These are phyloP conservation scores for Microsporum canis DNA, from an alignment of 2,329 filamentous ascomycete genomes.

Conservation along the genomic window DNA sequence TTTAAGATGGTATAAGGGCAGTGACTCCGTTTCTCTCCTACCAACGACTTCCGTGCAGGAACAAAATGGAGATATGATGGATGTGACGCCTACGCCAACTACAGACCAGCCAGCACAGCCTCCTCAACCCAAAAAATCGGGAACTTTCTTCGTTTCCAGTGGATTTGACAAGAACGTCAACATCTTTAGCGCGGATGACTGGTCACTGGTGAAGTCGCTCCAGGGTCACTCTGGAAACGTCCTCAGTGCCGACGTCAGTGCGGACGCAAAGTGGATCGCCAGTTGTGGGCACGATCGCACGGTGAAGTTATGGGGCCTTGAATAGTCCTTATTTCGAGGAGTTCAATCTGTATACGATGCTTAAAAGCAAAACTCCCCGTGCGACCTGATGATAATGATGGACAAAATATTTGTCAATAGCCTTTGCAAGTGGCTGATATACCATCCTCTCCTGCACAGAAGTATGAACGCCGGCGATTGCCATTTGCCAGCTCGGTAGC, in stretches of 20 bases:
- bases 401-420: too few relatives aligned
- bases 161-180: slow-evolving; percentile 95
- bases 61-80: slow-evolving; percentile 39
- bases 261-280: slow-evolving; percentile 81
- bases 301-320: slow-evolving; percentile 89
- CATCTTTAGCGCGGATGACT: slow-evolving; percentile 92
- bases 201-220: slow-evolving; percentile 76
- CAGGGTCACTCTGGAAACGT: slow-evolving; percentile 89
- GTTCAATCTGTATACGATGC: neutral
- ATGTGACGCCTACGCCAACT: slow-evolving; percentile 6
- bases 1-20: slow-evolving; percentile 83
- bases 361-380: neutral
- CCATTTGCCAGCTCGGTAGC: too few relatives aligned
- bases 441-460: too few relatives aligned
- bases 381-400: too few relatives aligned
- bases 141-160: slow-evolving; percentile 80
- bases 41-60: slow-evolving; percentile 53
- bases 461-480: too few relatives aligned
- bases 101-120: slow-evolving; percentile 18
- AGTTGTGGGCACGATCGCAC: slow-evolving; percentile 90
- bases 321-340: slow-evolving; percentile 26
- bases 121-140: slow-evolving; percentile 66
- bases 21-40: slow-evolving; percentile 53
- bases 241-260: slow-evolving; percentile 76
- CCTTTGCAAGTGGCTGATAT: too few relatives aligned